phyloP scores from a whole-genome alignment of 345 rosid genomes.

The Gossypium arboreum region DNA sequence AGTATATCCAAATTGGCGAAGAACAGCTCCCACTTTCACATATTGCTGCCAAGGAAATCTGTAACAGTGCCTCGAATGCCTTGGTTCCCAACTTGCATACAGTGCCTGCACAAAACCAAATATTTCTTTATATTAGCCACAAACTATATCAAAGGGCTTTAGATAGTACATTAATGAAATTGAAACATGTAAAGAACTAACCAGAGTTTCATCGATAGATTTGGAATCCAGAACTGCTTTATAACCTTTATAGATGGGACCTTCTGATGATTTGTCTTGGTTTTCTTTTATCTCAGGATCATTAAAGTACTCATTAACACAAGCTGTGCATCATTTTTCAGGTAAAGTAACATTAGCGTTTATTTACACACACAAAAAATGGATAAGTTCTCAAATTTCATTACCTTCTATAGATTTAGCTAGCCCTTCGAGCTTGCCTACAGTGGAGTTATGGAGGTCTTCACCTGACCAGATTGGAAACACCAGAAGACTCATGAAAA shows the following conservation, averaged over 20 bases:
- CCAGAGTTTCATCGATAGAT: conserved; percentile 70
- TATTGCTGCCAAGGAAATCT: conserved; percentile 76
- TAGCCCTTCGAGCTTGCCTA: conserved; percentile 65
- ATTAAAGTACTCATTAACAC: conserved; percentile 63
- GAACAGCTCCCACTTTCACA: conserved; percentile 71
- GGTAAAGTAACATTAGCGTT: not conserved
- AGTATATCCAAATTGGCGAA: conserved; percentile 79
- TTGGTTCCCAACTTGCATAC: conserved; percentile 88
- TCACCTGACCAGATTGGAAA: conserved; percentile 89
- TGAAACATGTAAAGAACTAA: conserved; percentile 21
- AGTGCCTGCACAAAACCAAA: conserved; percentile 41
- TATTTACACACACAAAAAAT: not conserved
- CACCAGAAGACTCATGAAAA: conserved; percentile 62
- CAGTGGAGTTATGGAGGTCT: conserved; percentile 72
- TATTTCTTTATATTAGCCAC: not conserved
- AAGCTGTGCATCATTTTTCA: conserved; percentile 41
- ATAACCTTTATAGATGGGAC: conserved; percentile 52
- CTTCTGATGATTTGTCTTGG: conserved; percentile 34
- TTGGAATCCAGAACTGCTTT: conserved; percentile 76
- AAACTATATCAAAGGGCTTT: not conserved
- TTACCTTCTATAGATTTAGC: conserved; percentile 67
- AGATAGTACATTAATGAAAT: not conserved
- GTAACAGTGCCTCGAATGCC: conserved; percentile 52
- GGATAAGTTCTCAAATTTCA: not conserved
- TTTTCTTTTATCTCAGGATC: conserved; percentile 26